Conservation (phyloP, 108 stramenopile species). For the Conticribra guillardii region DNA sequence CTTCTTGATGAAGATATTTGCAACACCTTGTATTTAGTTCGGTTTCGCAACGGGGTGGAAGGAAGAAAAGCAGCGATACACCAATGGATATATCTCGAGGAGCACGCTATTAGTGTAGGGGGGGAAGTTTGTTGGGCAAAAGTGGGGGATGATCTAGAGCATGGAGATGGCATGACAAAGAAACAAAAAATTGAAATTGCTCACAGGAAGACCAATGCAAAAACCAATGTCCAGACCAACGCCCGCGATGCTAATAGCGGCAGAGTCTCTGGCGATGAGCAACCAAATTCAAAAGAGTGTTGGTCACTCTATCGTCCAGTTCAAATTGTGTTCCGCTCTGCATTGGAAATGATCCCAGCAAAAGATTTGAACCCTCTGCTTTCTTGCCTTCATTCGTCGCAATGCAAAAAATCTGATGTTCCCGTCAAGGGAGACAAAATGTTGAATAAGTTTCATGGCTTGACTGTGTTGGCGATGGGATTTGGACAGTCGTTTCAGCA, state of each 20-base stretch:
- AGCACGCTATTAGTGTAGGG: slow-evolving; percentile 41
- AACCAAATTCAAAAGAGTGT: background rate
- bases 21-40: slow-evolving; percentile 36
- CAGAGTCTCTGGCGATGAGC: too few species aligned
- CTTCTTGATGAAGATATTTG: slow-evolving; percentile 35
- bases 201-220: too few species aligned
- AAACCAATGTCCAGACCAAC: too few species aligned
- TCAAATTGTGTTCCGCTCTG: slow-evolving; percentile 40
- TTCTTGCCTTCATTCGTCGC: too few species aligned
- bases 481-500: slow-evolving; percentile 29
- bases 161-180: background rate
- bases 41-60: slow-evolving; percentile 44
- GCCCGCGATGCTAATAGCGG: too few species aligned
- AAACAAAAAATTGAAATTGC: background rate
- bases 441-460: background rate
- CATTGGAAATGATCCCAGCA: slow-evolving; percentile 43
- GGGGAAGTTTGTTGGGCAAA: slow-evolving; percentile 48
- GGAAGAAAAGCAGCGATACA: slow-evolving; percentile 49
- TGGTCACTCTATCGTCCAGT: slow-evolving; percentile 39
- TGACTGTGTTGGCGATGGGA: slow-evolving; percentile 42
- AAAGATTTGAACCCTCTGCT: slow-evolving; percentile 34
- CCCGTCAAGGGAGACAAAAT: background rate
- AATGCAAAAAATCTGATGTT: slow-evolving; percentile 2
- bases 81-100: slow-evolving; percentile 53
- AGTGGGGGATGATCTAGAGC: slow-evolving; percentile 1